Conservation (phyloP, 2,329 filamentous ascomycete species). For the Celoporthe dispersa region DNA sequence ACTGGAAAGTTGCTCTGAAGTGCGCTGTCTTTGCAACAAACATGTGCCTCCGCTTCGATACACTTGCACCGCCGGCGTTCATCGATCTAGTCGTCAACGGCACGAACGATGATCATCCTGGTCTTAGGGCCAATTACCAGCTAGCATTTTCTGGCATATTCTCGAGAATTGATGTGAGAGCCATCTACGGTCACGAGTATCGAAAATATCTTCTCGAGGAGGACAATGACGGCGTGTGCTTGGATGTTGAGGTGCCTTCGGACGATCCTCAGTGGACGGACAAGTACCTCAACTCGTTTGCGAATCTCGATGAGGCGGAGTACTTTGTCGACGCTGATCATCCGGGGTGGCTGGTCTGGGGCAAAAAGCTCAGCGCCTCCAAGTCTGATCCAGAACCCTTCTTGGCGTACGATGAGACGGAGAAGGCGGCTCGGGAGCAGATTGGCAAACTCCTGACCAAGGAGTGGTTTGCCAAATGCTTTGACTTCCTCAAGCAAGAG, state of each 20-base stretch:
- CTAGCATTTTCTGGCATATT: slow-evolving; percentile 78
- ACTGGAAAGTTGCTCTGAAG: slow-evolving; percentile 94
- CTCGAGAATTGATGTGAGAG: slow-evolving; percentile 84
- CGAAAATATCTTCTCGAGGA: slow-evolving; percentile 83
- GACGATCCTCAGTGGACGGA: slow-evolving; percentile 80
- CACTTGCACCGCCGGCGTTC: slow-evolving; percentile 79
- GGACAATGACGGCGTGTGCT: slow-evolving; percentile 76
- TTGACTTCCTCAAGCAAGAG: slow-evolving; percentile 95
- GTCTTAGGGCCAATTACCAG: slow-evolving; percentile 78
- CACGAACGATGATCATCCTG: slow-evolving; percentile 88
- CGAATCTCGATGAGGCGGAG: slow-evolving; percentile 69
- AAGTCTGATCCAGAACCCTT: slow-evolving; percentile 71
- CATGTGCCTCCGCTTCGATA: slow-evolving; percentile 88
- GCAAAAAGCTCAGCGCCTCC: slow-evolving; percentile 81
- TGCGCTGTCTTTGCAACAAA: slow-evolving; percentile 91
- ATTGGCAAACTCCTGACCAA: slow-evolving; percentile 81
- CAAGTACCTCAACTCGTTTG: slow-evolving; percentile 78
- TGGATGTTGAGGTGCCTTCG: slow-evolving; percentile 73
- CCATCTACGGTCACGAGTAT: slow-evolving; percentile 84
- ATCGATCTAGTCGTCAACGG: slow-evolving; percentile 82
- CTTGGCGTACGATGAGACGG: slow-evolving; percentile 77
- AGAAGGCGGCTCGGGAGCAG: slow-evolving; percentile 72
- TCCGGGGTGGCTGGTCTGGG: slow-evolving; percentile 96
- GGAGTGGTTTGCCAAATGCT: slow-evolving; percentile 86
- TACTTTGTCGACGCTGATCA: slow-evolving; percentile 93